phyloP scores from a whole-genome alignment of 2,329 filamentous ascomycete genomes.

The Alternaria ventricosa region DNA sequence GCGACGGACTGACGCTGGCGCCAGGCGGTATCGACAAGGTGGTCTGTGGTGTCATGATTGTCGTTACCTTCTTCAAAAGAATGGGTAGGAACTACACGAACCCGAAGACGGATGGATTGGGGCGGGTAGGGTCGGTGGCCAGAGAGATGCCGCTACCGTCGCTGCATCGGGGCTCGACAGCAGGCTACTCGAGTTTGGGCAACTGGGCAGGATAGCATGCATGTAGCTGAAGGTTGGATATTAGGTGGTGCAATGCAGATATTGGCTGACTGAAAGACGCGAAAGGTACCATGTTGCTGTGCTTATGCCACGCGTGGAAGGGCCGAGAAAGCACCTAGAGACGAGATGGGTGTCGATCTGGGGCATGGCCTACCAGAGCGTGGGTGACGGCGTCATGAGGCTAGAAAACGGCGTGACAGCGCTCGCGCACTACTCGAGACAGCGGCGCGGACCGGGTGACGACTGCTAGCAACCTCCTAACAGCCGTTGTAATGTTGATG shows the following conservation, averaged over 20 bases:
- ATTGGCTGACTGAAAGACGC: not conserved
- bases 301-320: constrained; percentile 5
- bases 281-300: not conserved
- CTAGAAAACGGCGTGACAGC: not conserved
- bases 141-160: constrained; percentile 12
- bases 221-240: not conserved
- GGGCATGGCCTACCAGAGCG: not conserved
- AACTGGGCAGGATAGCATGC: not conserved
- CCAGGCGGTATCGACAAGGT: constrained; percentile 35
- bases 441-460: constrained; percentile 25
- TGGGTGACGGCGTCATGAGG: not conserved
- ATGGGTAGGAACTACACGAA: constrained; percentile 38
- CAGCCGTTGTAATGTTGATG: constrained; percentile 2
- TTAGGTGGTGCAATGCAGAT: not conserved
- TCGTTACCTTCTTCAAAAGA: constrained; percentile 34
- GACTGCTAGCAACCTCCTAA: constrained; percentile 5
- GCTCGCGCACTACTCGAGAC: constrained; percentile 5
- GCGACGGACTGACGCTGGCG: constrained; percentile 29
- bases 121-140: constrained; percentile 15
- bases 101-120: constrained; percentile 1
- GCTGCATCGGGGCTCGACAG: constrained; percentile 15
- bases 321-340: not conserved
- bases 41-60: constrained; percentile 36
- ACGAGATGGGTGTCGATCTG: not conserved
- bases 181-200: constrained; percentile 3